A percentile compares a stretch with the other conserved stretches of the same genome.
phyloP scores from a whole-genome alignment of 768 basidiomycete genomes.

The Leccinellum albellum region DNA sequence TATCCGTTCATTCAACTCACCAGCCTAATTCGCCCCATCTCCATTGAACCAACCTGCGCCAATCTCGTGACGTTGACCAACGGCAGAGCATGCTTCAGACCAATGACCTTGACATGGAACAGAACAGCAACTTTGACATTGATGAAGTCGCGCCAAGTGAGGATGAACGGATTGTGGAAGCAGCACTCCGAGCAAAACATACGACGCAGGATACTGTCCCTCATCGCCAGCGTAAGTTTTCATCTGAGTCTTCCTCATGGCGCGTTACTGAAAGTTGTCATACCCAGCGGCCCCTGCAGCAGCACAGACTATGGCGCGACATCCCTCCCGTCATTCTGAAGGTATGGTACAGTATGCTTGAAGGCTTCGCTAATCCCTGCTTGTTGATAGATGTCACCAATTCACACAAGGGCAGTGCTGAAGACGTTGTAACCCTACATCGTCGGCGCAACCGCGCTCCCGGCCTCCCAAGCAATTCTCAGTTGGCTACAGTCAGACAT shows the following conservation, averaged over 20 bases:
- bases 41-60: too few relatives aligned
- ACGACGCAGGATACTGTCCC: too few relatives aligned
- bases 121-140: background rate
- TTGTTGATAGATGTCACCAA: background rate
- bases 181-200: background rate
- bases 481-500: background rate
- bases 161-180: background rate
- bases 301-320: background rate
- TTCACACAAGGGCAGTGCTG: background rate
- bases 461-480: background rate
- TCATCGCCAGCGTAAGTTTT: too few relatives aligned
- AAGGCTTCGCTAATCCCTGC: background rate
- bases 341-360: background rate
- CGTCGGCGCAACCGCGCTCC: background rate
- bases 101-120: background rate
- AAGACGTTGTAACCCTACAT: background rate
- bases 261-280: too few relatives aligned
- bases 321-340: background rate
- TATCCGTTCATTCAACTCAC: too few relatives aligned
- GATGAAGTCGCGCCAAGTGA: background rate
- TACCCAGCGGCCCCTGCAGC: too few relatives aligned
- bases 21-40: too few relatives aligned
- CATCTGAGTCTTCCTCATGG: too few relatives aligned
- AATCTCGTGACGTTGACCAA: background rate
- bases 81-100: background rate